Conservation (phyloP, 768 basidiomycete genomes). For the Termitomyces eurrhizus region DNA sequence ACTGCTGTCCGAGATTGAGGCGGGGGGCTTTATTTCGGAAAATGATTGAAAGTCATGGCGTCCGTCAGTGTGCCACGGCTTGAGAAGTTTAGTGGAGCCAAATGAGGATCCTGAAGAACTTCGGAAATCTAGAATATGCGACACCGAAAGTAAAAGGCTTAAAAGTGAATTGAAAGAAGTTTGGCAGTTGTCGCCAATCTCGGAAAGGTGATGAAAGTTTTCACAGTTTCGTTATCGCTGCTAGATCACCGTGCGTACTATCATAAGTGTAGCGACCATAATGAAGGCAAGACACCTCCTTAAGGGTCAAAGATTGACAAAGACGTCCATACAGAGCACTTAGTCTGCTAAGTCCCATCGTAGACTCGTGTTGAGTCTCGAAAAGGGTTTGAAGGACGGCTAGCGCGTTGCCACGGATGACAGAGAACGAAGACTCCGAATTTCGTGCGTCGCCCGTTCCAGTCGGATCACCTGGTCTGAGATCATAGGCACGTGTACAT, state of each 20-base stretch:
- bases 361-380: background rate
- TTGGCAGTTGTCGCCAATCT: no score
- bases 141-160: background rate
- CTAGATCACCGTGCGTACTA: background rate
- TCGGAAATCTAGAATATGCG: constrained; percentile 4
- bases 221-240: background rate
- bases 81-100: background rate
- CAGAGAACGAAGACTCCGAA: background rate
- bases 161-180: background rate
- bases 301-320: background rate
- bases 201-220: no score
- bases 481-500: background rate
- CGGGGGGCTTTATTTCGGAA: constrained; percentile 15
- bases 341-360: no score
- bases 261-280: background rate
- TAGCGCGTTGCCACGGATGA: background rate
- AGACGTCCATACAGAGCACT: background rate
- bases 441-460: background rate
- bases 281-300: background rate
- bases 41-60: background rate
- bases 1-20: constrained; percentile 20
- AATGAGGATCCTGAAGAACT: constrained; percentile 4
- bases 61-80: background rate
- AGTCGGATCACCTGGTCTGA: background rate
- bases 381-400: background rate